Evolutionary conservation across 306 rosid genomes (phyloP).

Genomic region (Mimosa pudica): DNA sequence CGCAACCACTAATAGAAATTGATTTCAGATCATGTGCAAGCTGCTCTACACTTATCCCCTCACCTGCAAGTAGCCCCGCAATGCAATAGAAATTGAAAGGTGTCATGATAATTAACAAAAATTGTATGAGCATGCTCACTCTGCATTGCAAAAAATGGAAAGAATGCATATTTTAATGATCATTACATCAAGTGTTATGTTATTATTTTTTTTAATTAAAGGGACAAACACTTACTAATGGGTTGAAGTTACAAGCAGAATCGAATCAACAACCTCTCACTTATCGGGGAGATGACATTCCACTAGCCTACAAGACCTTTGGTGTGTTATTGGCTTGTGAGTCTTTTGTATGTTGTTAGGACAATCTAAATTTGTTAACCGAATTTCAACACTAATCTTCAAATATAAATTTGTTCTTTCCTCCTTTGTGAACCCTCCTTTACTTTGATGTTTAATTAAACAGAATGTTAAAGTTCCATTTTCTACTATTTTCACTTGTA

Average conservation of each 20-base stretch:
- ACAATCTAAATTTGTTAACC: neutral
- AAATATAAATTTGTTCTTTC: neutral
- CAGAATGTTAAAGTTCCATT: neutral
- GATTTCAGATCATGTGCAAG: conserved; percentile 97
- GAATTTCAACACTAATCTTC: too few relatives aligned
- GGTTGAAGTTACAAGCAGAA: too few relatives aligned
- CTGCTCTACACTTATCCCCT: conserved; percentile 98
- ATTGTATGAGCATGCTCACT: neutral
- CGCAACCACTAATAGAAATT: neutral
- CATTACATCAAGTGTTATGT: too few relatives aligned
- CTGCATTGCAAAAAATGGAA: conserved; percentile 14
- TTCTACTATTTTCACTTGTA: neutral
- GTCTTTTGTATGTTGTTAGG: neutral
- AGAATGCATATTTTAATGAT: neutral
- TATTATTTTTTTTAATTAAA: too few relatives aligned
- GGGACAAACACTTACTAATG: too few relatives aligned
- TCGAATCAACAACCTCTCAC: too few relatives aligned
- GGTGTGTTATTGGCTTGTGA: neutral
- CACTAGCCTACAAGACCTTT: too few relatives aligned
- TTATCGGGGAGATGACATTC: too few relatives aligned
- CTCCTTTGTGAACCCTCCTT: neutral
- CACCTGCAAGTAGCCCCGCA: conserved; percentile 92
- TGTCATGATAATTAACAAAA: neutral
- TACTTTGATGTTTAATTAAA: neutral
- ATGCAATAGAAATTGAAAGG: conserved; percentile 19